Percentiles rank a stretch among this genome's conserved stretches.
Conservation (phyloP, 306 rosid genomes). For the Vigna radiata region DNA sequence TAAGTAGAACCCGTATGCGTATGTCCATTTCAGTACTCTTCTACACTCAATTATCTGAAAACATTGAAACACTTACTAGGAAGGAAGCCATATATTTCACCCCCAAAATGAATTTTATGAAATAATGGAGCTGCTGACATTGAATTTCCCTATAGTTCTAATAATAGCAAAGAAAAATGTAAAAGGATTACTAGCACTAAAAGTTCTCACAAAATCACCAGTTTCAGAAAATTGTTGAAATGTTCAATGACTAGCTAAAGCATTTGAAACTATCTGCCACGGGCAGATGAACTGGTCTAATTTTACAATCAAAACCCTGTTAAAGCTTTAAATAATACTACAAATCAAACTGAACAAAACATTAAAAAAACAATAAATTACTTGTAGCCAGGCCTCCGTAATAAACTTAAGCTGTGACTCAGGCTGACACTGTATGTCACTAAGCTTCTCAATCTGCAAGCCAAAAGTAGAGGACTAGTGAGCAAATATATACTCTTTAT, state of each 20-base stretch:
- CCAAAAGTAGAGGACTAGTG: slow-evolving; percentile 25
- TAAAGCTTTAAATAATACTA: slow-evolving; percentile 5
- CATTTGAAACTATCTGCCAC: slow-evolving; percentile 11
- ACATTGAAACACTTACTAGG: slow-evolving; percentile 23
- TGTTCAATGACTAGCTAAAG: slow-evolving; percentile 20
- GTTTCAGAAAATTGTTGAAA: slow-evolving; percentile 9
- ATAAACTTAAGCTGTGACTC: slow-evolving; percentile 97
- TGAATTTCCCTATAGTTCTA: background rate
- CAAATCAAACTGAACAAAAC: slow-evolving; percentile 29
- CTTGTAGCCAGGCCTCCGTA: slow-evolving; percentile 99
- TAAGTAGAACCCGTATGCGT: slow-evolving; percentile 92
- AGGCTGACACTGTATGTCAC: slow-evolving; percentile 93
- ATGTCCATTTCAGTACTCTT: slow-evolving; percentile 97
- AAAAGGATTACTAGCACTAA: slow-evolving; percentile 2
- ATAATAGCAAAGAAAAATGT: slow-evolving; percentile 12
- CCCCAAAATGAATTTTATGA: slow-evolving; percentile 28
- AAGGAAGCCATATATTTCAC: slow-evolving; percentile 11
- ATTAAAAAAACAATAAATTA: slow-evolving; percentile 39
- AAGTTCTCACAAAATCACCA: slow-evolving; percentile 7
- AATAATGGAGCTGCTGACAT: slow-evolving; percentile 1
- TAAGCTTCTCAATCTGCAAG: slow-evolving; percentile 86
- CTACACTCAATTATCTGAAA: slow-evolving; percentile 96
- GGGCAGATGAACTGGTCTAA: slow-evolving; percentile 24
- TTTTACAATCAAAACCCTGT: background rate
- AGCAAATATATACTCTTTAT: slow-evolving; percentile 21